A percentile compares a stretch with the other conserved stretches of the same genome.
These are phyloP conservation scores for Rhododendron henanense DNA, from an alignment of 148 eudicot species.

Conservation along the genomic window DNA sequence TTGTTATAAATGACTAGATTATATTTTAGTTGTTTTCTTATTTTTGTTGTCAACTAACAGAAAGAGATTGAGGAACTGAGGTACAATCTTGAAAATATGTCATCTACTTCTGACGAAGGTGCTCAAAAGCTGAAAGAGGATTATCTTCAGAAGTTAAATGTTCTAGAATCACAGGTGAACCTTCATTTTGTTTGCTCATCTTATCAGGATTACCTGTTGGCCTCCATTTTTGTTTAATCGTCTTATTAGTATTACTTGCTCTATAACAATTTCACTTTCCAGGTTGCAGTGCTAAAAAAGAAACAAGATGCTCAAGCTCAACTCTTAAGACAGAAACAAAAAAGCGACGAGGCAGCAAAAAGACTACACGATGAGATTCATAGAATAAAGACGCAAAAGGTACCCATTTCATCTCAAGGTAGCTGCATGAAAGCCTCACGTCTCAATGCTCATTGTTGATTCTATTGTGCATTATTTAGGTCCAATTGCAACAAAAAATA, in stretches of 20 bases:
- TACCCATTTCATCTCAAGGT: slow-evolving; percentile 14
- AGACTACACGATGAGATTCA: slow-evolving; percentile 94
- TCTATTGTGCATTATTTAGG: slow-evolving; percentile 34
- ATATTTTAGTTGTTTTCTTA: slow-evolving; percentile 1
- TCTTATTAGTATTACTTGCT: neutral
- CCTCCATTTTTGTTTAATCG: neutral
- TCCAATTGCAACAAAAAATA: slow-evolving; percentile 91
- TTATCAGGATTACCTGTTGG: neutral
- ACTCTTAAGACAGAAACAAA: slow-evolving; percentile 84
- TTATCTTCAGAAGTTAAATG: slow-evolving; percentile 88
- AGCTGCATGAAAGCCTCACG: neutral
- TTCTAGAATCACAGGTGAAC: slow-evolving; percentile 77
- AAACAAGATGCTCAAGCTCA: slow-evolving; percentile 99
- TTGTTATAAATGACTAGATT: neutral
- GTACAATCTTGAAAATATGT: slow-evolving; percentile 65
- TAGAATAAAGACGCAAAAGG: slow-evolving; percentile 93
- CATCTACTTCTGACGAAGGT: slow-evolving; percentile 66
- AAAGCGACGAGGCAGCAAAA: slow-evolving; percentile 93
- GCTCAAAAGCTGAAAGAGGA: slow-evolving; percentile 88
- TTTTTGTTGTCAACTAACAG: slow-evolving; percentile 35
- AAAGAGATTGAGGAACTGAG: slow-evolving; percentile 86
- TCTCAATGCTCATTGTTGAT: neutral
- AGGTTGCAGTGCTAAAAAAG: slow-evolving; percentile 89
- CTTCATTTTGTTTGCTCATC: slow-evolving; percentile 4
- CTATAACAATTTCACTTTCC: slow-evolving; percentile 6